phyloP scores from a whole-genome alignment of 257 asterid species.

The Salvia splendens region DNA sequence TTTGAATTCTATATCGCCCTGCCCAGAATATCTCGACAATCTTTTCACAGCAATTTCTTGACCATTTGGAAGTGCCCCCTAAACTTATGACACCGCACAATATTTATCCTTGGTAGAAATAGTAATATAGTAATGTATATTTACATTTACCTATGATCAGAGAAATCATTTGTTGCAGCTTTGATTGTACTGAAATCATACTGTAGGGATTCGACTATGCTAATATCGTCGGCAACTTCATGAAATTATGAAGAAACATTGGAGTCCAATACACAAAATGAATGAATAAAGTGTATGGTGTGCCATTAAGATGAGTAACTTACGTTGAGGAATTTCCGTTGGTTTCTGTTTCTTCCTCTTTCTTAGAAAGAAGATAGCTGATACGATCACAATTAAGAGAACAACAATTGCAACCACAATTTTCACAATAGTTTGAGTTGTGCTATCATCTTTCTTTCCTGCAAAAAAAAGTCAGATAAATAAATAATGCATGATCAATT shows the following conservation, averaged over 20 bases:
- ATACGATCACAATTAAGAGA: background rate
- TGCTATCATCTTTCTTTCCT: constrained; percentile 17
- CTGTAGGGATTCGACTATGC: constrained; percentile 31
- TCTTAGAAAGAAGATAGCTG: constrained; percentile 8
- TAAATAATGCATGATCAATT: too few species aligned
- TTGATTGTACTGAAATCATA: constrained; percentile 30
- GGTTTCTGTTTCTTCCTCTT: constrained; percentile 15
- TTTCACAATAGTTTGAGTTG: background rate
- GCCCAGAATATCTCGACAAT: constrained; percentile 35
- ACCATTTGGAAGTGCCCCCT: constrained; percentile 41
- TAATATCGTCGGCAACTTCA: constrained; percentile 19
- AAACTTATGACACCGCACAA: background rate
- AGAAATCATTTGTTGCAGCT: constrained; percentile 27
- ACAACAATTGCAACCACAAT: constrained; percentile 22
- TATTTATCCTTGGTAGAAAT: background rate
- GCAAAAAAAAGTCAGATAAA: background rate
- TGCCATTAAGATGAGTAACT: background rate
- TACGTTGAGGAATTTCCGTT: constrained; percentile 18
- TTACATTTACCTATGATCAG: constrained; percentile 4
- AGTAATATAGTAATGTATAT: too few species aligned
- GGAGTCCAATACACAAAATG: background rate
- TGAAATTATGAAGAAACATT: background rate
- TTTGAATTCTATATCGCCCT: constrained; percentile 29
- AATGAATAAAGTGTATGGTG: background rate
- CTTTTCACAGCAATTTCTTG: constrained; percentile 45